Evolutionary conservation across 306 rosid genomes (phyloP).

Genomic region (Vigna hirtella): DNA sequence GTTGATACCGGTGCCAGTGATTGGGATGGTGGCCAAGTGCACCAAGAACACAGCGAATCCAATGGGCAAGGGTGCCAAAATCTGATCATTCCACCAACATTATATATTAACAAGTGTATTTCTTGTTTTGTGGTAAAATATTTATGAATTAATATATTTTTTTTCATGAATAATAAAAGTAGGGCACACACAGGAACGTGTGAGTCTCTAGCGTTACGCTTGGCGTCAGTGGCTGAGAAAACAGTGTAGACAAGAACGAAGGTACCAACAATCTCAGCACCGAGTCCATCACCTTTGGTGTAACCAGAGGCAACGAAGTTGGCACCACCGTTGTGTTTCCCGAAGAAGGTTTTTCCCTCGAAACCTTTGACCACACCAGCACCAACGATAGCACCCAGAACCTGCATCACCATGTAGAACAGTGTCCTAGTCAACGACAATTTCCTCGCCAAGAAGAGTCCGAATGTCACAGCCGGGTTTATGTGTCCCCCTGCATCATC

Average conservation of each 20-base stretch:
- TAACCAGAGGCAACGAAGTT: slow-evolving; percentile 71
- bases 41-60: slow-evolving; percentile 74
- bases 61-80: slow-evolving; percentile 93
- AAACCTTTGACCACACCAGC: slow-evolving; percentile 62
- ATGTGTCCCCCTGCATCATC: slow-evolving; percentile 57
- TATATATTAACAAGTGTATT: too few species aligned
- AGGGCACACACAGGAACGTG: slow-evolving; percentile 60
- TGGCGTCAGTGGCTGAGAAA: slow-evolving; percentile 96
- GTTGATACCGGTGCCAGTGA: slow-evolving; percentile 59
- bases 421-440: slow-evolving; percentile 83
- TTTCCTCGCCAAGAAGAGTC: slow-evolving; percentile 82
- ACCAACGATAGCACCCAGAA: slow-evolving; percentile 71
- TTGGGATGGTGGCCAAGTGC: slow-evolving; percentile 62
- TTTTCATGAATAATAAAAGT: too few species aligned
- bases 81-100: slow-evolving; percentile 46
- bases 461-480: slow-evolving; percentile 70
- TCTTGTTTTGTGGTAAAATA: too few species aligned
- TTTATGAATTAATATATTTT: too few species aligned
- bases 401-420: slow-evolving; percentile 88
- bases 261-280: slow-evolving; percentile 61
- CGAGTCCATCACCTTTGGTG: slow-evolving; percentile 81
- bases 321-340: slow-evolving; percentile 64
- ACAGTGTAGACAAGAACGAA: slow-evolving; percentile 62
- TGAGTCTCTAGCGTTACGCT: slow-evolving; percentile 77
- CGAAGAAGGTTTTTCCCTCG: slow-evolving; percentile 44